Base-by-base conservation (phyloP, 352 stramenopile species). In the Phytophthora sp. region DNA sequence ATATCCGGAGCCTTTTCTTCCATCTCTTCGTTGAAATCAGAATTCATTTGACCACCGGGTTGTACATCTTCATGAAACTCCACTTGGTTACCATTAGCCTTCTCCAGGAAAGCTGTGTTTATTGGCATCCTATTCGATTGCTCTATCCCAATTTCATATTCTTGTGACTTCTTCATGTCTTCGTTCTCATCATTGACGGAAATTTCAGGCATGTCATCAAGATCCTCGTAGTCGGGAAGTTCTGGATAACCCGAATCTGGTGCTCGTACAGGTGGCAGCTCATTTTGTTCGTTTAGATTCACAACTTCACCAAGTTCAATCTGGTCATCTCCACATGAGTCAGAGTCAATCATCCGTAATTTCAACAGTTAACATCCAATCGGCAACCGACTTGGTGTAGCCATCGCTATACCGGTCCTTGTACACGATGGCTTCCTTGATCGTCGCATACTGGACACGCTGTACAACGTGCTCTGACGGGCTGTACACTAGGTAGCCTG, bases 401-500 rank as follows among this genome's bases (percentile, higher is more conserved):
- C 33, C 7, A 39, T 39, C 9, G 12, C 33, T n/a, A n/a, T 39
- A 39, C 7, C 51, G 51, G 18, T 60, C 52, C 26, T 42, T 50
- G 26, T 51, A 51, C 5, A 60, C 4, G 4, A 51, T 44, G 15
- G 41, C 38, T 26, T 60, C 52, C n/a, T n/a, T n/a, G n/a, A n/a
- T n/a, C n/a, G n/a, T n/a, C n/a, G n/a, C n/a, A n/a, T n/a, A n/a
- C n/a, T n/a, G n/a, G n/a, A n/a, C n/a, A n/a, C n/a, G n/a, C n/a
- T n/a, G n/a, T n/a, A n/a, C n/a, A n/a, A n/a, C n/a, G n/a, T n/a
- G n/a, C n/a, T n/a, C n/a, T n/a, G n/a, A n/a, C n/a, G n/a, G n/a
- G n/a, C n/a, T n/a, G n/a, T 60, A 51, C 16, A 58, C 5, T 26
- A 49, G 42, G 35, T 26, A 58, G 20, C 35, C 51, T 7, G 29